Conservation (phyloP, 2,329 filamentous ascomycete species). For the Sporothrix curviconia region DNA sequence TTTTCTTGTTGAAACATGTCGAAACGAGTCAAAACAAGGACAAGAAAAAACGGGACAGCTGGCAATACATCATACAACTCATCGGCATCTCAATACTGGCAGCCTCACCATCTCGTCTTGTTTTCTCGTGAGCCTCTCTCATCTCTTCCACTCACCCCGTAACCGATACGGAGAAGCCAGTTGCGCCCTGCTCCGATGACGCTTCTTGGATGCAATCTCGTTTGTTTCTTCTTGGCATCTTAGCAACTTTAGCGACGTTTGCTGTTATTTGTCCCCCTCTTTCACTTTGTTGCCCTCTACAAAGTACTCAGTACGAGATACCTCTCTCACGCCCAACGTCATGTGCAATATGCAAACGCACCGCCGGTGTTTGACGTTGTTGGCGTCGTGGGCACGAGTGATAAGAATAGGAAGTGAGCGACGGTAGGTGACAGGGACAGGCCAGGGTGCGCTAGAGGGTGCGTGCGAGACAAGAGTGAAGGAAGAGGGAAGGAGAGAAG, state of each 20-base stretch:
- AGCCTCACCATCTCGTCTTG: too few relatives aligned
- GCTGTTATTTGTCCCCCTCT: not conserved
- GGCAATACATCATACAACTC: too few relatives aligned
- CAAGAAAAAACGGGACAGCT: too few relatives aligned
- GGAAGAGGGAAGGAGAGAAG: not conserved
- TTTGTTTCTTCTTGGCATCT: too few relatives aligned
- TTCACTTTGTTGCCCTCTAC: not conserved
- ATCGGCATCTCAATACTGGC: too few relatives aligned
- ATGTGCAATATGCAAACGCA: not conserved
- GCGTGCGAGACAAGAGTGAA: not conserved
- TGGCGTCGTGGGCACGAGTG: not conserved
- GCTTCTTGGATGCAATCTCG: too few relatives aligned
- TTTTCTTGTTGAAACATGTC: slow-evolving; percentile 6
- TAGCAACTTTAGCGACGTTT: too few relatives aligned
- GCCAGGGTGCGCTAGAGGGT: too few relatives aligned
- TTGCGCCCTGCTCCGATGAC: too few relatives aligned
- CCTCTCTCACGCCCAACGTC: not conserved
- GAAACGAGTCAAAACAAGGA: slow-evolving; percentile 5
- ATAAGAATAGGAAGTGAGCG: not conserved
- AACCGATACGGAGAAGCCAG: too few relatives aligned
- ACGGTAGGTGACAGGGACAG: not conserved
- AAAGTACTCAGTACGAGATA: not conserved
- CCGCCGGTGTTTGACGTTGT: slow-evolving; percentile 3
- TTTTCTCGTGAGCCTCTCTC: too few relatives aligned
- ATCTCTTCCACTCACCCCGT: too few relatives aligned